These are phyloP conservation scores for Zhuliangozyma parablackwelliae DNA, from an alignment of 1,139 yeast species.

Conservation along the genomic window DNA sequence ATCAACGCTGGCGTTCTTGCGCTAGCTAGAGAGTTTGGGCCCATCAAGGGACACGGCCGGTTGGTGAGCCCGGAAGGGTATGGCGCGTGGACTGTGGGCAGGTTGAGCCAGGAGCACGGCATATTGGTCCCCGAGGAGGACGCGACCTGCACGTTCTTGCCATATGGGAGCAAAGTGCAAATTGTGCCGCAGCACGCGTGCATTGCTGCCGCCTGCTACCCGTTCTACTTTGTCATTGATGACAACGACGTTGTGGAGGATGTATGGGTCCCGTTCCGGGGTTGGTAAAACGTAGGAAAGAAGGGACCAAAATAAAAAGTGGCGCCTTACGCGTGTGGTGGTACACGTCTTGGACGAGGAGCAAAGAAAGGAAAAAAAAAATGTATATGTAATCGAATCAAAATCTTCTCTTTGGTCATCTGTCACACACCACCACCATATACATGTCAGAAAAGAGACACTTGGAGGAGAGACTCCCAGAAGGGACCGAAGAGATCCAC, in stretches of 20 bases:
- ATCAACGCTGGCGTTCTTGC: slow-evolving; percentile 74
- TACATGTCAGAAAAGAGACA: slow-evolving; percentile 3
- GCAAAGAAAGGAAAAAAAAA: too few relatives aligned
- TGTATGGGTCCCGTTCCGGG: slow-evolving; percentile 69
- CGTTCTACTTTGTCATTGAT: slow-evolving; percentile 55
- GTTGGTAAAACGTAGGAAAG: slow-evolving; percentile 41
- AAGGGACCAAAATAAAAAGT: too few relatives aligned
- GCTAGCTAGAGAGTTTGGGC: slow-evolving; percentile 59
- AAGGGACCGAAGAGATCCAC: too few relatives aligned
- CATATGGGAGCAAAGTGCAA: slow-evolving; percentile 51
- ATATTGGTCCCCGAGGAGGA: slow-evolving; percentile 39
- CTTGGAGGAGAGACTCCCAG: too few relatives aligned
- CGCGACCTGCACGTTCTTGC: slow-evolving; percentile 34
- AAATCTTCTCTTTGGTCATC: too few relatives aligned
- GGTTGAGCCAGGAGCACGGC: slow-evolving; percentile 65
- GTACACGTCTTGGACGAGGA: too few relatives aligned
- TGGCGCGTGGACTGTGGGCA: slow-evolving; percentile 51
- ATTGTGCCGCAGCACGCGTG: slow-evolving; percentile 73
- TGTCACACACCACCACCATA: too few relatives aligned
- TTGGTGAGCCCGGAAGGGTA: slow-evolving; percentile 34
- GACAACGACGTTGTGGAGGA: slow-evolving; percentile 50
- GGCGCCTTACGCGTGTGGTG: too few relatives aligned
- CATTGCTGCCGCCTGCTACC: slow-evolving; percentile 63
- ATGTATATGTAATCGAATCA: too few relatives aligned
- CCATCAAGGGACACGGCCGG: slow-evolving; percentile 47